These are phyloP conservation scores for Biscogniauxia marginata DNA, from an alignment of 2,329 filamentous ascomycete genomes.

Conservation along the genomic window DNA sequence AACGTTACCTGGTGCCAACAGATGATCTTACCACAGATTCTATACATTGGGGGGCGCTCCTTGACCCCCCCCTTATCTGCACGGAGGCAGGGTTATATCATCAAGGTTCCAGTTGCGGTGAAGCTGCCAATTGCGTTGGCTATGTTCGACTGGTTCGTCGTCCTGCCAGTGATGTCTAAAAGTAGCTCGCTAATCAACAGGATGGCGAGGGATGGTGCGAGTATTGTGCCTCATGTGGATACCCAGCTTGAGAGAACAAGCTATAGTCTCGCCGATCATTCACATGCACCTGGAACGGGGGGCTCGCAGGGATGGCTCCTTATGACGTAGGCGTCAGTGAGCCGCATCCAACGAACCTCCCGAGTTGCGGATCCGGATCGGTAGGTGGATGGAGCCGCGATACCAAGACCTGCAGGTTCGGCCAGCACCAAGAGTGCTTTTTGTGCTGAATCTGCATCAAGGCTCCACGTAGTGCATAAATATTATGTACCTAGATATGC, in stretches of 20 bases:
- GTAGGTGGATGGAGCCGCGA: slow-evolving; percentile 1
- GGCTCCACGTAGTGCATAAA: neutral
- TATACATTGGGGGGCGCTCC: neutral
- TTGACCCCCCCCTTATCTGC: neutral
- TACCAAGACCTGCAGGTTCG: slow-evolving; percentile 1
- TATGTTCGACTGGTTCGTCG: neutral
- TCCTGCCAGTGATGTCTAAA: neutral
- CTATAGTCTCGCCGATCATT: neutral
- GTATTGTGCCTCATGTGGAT: neutral
- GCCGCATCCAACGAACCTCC: slow-evolving; percentile 3
- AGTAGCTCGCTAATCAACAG: neutral
- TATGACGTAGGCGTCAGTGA: neutral
- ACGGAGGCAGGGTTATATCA: neutral
- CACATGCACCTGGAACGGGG: neutral
- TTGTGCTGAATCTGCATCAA: neutral
- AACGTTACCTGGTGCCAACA: neutral
- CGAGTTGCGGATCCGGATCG: neutral
- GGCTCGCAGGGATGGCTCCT: neutral
- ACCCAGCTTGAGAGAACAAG: neutral
- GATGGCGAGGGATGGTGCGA: neutral
- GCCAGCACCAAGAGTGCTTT: neutral
- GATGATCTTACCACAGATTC: neutral
- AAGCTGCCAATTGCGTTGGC: neutral
- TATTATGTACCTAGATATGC: neutral
- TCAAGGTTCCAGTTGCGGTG: neutral